phyloP scores from a whole-genome alignment of 345 rosid species.

The Psidium guajava region DNA sequence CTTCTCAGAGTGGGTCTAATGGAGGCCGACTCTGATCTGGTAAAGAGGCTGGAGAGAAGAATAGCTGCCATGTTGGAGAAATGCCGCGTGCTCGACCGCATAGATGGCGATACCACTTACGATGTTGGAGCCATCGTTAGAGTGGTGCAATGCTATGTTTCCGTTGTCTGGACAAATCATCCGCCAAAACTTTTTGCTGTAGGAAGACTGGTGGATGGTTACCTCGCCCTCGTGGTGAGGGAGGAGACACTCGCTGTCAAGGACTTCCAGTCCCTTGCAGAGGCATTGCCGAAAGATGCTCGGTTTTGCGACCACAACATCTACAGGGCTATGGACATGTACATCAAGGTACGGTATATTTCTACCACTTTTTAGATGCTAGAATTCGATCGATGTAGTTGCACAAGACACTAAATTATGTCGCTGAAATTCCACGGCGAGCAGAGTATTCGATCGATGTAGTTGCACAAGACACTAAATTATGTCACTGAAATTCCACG shows the following conservation, averaged over 20 bases:
- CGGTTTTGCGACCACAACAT: slow-evolving; percentile 26
- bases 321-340: slow-evolving; percentile 45
- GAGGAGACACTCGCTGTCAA: slow-evolving; percentile 20
- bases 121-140: slow-evolving; percentile 20
- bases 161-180: slow-evolving; percentile 7
- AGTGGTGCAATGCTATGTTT: slow-evolving; percentile 28
- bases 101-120: slow-evolving; percentile 9
- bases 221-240: slow-evolving; percentile 27
- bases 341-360: slow-evolving; percentile 28
- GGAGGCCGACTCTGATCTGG: slow-evolving; percentile 13
- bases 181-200: slow-evolving; percentile 14
- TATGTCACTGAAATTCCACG: background rate
- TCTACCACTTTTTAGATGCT: background rate
- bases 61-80: slow-evolving; percentile 29
- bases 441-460: background rate
- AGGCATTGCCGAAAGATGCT: slow-evolving; percentile 26
- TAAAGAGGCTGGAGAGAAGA: slow-evolving; percentile 15
- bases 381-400: background rate
- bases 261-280: slow-evolving; percentile 25
- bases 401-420: background rate
- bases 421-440: background rate
- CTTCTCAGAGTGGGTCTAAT: slow-evolving; percentile 31
- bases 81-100: slow-evolving; percentile 20
- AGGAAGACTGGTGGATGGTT: slow-evolving; percentile 39
- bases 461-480: background rate